Evolutionary conservation across 768 basidiomycete genomes (phyloP).

Genomic region (Suillus weaverae): DNA sequence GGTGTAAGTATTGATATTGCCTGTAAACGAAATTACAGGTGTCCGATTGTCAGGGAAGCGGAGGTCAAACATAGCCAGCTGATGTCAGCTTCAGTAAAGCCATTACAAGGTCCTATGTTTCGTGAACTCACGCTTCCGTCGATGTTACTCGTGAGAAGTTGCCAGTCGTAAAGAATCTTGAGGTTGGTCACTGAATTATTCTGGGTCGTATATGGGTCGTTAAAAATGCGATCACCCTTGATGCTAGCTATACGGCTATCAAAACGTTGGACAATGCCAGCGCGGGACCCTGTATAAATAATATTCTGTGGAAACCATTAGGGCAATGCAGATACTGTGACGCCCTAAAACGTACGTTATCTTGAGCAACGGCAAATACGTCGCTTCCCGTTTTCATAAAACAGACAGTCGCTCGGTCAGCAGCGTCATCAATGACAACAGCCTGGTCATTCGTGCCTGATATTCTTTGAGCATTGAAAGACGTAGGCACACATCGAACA

Average conservation of each 20-base stretch:
- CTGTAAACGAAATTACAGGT: conserved; percentile 50
- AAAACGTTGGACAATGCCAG: conserved; percentile 56
- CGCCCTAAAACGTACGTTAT: conserved; percentile 37
- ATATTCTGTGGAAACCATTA: conserved; percentile 37
- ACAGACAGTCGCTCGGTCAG: conserved; percentile 34
- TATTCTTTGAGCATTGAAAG: background rate
- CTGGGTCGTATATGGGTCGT: conserved; percentile 32
- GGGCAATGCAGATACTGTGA: background rate
- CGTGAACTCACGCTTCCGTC: conserved; percentile 53
- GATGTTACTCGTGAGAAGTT: conserved; percentile 58
- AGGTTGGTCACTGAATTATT: conserved; percentile 56
- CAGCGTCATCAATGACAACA: conserved; percentile 53
- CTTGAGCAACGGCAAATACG: conserved; percentile 59
- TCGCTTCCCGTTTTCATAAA: conserved; percentile 58
- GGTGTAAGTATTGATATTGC: conserved; percentile 58
- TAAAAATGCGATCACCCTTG: conserved; percentile 41
- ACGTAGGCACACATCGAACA: background rate
- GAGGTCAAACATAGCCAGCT: conserved; percentile 66
- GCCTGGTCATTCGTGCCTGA: conserved; percentile 56
- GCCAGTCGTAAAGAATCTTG: conserved; percentile 46
- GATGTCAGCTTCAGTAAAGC: conserved; percentile 6
- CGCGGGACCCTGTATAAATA: conserved; percentile 60
- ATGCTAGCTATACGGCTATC: conserved; percentile 49
- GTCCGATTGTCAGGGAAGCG: conserved; percentile 46
- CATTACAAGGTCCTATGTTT: background rate